A percentile compares a stretch with the other conserved stretches of the same genome.
phyloP scores from a whole-genome alignment of 257 asterid genomes.

The Lavandula angustifolia region DNA sequence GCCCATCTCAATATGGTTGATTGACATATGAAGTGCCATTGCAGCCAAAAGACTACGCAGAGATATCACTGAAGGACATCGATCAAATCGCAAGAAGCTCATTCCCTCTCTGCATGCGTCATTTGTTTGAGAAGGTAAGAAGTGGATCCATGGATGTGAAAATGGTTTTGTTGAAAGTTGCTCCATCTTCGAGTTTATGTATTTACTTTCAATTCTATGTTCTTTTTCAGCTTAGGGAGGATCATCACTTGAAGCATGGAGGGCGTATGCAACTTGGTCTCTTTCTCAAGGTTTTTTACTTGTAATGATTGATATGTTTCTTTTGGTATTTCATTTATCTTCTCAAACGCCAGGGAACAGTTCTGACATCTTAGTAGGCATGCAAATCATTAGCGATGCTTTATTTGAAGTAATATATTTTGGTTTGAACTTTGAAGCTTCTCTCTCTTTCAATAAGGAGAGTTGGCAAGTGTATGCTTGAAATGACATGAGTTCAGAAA shows the following conservation, averaged over 20 bases:
- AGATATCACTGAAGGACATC: constrained; percentile 76
- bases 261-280: constrained; percentile 95
- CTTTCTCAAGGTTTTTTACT: constrained; percentile 76
- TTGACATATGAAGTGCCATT: constrained; percentile 34
- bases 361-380: constrained; percentile 17
- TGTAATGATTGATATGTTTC: constrained; percentile 1
- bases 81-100: constrained; percentile 88
- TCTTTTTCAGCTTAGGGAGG: constrained; percentile 79
- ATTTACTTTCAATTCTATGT: constrained; percentile 14
- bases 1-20: constrained; percentile 30
- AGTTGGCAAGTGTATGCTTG: constrained; percentile 19
- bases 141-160: constrained; percentile 21
- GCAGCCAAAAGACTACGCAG: constrained; percentile 73
- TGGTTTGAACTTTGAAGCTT: constrained; percentile 23
- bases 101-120: constrained; percentile 98
- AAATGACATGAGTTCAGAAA: constrained; percentile 21
- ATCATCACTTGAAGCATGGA: constrained; percentile 99
- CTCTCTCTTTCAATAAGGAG: background rate
- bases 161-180: background rate
- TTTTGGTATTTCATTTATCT: background rate
- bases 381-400: constrained; percentile 4
- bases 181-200: constrained; percentile 13
- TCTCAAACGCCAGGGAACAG: background rate
- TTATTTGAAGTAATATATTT: constrained; percentile 15
- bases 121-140: constrained; percentile 82